Evolutionary conservation across 441 rosid genomes (phyloP).

Genomic region (Pelargonium myrrhifolium): DNA sequence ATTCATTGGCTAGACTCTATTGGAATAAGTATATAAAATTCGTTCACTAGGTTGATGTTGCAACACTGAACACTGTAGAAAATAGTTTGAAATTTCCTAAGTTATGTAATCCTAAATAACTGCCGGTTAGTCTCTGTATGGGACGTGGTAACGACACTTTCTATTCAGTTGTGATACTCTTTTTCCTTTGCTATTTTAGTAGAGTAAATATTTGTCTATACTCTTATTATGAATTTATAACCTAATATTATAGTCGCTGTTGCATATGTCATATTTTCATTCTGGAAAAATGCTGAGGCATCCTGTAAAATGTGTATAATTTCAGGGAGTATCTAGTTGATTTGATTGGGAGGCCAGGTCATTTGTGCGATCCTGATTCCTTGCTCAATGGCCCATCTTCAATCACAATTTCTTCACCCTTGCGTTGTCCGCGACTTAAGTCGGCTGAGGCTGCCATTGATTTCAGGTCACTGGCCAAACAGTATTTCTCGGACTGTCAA

Average conservation of each 20-base stretch:
- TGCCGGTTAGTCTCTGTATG: not conserved
- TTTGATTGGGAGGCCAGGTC: conserved; percentile 84
- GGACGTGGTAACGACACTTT: not conserved
- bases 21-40: not conserved
- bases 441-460: conserved; percentile 55
- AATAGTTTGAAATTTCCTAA: not conserved
- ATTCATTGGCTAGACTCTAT: not conserved
- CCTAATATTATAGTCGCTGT: not conserved
- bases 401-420: conserved; percentile 84
- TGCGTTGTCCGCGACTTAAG: conserved; percentile 78
- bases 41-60: not conserved
- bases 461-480: conserved; percentile 78
- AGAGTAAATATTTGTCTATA: not conserved
- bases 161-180: not conserved
- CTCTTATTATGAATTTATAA: not conserved
- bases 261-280: not conserved
- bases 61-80: not conserved
- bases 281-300: not conserved
- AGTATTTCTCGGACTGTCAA: conserved; percentile 72
- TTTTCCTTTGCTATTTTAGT: not conserved
- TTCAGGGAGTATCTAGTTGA: conserved; percentile 94
- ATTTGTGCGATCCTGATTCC: conserved; percentile 82
- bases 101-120: too few relatives aligned
- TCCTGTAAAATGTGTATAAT: conserved; percentile 17
- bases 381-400: conserved; percentile 92